These are phyloP conservation scores for Ocimum tenuiflorum DNA, from an alignment of 257 asterid genomes.

Conservation along the genomic window DNA sequence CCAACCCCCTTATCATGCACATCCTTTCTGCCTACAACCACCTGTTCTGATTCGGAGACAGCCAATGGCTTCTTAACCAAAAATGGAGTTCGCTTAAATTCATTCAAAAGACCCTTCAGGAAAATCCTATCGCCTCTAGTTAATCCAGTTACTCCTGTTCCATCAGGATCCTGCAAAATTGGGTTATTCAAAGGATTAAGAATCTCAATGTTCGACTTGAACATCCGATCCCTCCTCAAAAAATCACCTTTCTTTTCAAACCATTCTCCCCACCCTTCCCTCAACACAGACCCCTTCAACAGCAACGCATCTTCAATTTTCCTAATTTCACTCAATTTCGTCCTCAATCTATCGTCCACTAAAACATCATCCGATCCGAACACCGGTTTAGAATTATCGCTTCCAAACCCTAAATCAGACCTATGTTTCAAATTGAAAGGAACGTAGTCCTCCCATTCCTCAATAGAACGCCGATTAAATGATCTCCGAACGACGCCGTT, in stretches of 20 bases:
- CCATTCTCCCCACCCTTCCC: constrained; percentile 99
- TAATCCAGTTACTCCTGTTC: constrained; percentile 57
- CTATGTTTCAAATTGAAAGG: constrained; percentile 50
- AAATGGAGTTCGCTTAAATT: constrained; percentile 57
- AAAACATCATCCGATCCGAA: constrained; percentile 80
- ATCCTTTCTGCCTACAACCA: constrained; percentile 12
- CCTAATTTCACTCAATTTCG: constrained; percentile 46
- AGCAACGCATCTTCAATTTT: constrained; percentile 72
- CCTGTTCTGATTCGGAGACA: constrained; percentile 24
- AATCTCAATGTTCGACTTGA: constrained; percentile 66
- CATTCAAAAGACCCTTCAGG: constrained; percentile 56
- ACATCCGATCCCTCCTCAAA: constrained; percentile 79
- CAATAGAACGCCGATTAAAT: constrained; percentile 60
- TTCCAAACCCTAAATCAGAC: constrained; percentile 52
- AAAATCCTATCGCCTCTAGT: constrained; percentile 74
- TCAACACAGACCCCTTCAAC: constrained; percentile 74
- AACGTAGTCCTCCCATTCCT: constrained; percentile 92
- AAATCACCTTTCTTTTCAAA: constrained; percentile 87
- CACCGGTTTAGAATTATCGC: constrained; percentile 31
- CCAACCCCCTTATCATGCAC: constrained; percentile 23
- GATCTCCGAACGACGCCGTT: constrained; percentile 69
- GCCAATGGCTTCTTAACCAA: constrained; percentile 53
- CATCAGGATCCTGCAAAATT: constrained; percentile 86
- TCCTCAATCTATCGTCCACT: constrained; percentile 62
- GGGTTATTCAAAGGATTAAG: constrained; percentile 81